phyloP scores from a whole-genome alignment of 1,139 yeast genomes.

The Candida sanyaensis region DNA sequence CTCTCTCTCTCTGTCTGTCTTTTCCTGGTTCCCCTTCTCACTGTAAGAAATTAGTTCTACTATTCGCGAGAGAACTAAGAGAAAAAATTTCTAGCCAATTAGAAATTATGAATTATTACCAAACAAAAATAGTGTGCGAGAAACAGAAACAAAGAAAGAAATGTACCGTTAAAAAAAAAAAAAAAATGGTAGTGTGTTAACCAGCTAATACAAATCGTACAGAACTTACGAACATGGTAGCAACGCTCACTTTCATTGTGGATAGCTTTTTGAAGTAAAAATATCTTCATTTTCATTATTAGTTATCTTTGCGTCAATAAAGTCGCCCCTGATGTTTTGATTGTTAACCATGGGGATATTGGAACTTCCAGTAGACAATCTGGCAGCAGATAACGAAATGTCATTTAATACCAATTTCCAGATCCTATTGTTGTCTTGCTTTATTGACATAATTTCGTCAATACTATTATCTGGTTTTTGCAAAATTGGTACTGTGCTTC shows the following conservation, averaged over 20 bases:
- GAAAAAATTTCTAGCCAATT: conserved; percentile 3
- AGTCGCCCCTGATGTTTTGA: conserved; percentile 16
- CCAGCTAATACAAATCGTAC: neutral
- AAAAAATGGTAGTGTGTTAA: neutral
- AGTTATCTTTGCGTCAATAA: conserved; percentile 12
- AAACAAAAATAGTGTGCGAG: neutral
- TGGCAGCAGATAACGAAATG: conserved; percentile 52
- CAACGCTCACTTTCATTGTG: neutral
- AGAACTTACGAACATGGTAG: neutral
- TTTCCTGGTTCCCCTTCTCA: neutral
- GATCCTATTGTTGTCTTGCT: conserved; percentile 10
- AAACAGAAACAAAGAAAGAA: neutral
- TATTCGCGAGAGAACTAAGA: neutral
- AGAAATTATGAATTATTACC: conserved; percentile 1
- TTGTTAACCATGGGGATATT: conserved; percentile 16
- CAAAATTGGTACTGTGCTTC: neutral
- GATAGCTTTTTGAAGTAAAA: conserved; percentile 1
- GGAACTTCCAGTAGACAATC: conserved; percentile 46
- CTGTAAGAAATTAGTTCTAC: neutral
- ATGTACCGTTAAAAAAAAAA: neutral
- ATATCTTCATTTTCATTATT: conserved; percentile 15
- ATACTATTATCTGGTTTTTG: neutral
- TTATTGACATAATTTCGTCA: conserved; percentile 4
- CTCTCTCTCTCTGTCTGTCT: neutral
- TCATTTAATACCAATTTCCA: conserved; percentile 50